phyloP scores from a whole-genome alignment of 1,284 basidiomycete species.

The Coniferiporia weirii region DNA sequence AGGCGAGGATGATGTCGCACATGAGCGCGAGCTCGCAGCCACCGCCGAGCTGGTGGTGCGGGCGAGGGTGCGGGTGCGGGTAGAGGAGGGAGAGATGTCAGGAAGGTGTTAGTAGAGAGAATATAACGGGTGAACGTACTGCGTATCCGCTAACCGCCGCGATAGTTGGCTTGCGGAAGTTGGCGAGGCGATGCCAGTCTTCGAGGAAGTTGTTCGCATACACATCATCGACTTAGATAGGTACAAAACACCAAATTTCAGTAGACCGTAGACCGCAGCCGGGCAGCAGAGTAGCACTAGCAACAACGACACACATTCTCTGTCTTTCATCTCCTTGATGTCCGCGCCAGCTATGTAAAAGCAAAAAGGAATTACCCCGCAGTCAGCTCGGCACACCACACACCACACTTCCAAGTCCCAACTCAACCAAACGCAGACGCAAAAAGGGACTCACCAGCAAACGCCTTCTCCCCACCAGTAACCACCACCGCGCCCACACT shows the following conservation, averaged over 20 bases:
- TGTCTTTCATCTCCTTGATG: conserved; percentile 93
- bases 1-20: conserved; percentile 96
- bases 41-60: conserved; percentile 71
- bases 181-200: conserved; percentile 77
- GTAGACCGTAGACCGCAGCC: neutral
- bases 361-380: neutral
- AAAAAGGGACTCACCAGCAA: conserved; percentile 76
- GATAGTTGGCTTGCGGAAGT: conserved; percentile 88
- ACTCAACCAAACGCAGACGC: too few relatives aligned
- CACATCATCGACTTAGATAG: conserved; percentile 67
- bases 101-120: conserved; percentile 7
- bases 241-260: conserved; percentile 1
- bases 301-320: conserved; percentile 65
- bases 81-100: neutral
- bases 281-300: neutral
- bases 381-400: too few relatives aligned
- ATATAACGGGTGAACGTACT: conserved; percentile 42
- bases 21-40: conserved; percentile 96
- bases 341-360: conserved; percentile 67
- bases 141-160: conserved; percentile 96
- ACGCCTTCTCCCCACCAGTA: conserved; percentile 91
- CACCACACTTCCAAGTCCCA: too few relatives aligned
- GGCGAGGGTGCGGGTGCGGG: neutral
- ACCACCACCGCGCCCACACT: conserved; percentile 82
- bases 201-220: conserved; percentile 89